Percentiles rank a stretch among this genome's conserved stretches.
phyloP scores from a whole-genome alignment of 2,329 filamentous ascomycete species.

The Tolypocladium sp. region DNA sequence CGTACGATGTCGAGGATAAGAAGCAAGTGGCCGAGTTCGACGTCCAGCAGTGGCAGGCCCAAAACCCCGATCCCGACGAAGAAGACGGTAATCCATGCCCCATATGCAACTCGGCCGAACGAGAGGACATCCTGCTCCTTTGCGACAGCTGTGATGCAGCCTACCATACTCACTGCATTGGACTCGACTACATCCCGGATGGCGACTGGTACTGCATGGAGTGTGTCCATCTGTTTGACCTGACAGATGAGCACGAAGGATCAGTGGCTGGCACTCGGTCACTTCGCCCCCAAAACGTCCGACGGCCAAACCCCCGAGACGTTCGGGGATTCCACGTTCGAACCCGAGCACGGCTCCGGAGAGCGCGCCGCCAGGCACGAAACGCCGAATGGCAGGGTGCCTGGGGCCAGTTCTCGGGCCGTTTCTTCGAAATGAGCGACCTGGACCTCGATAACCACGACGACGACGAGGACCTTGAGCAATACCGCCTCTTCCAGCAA shows the following conservation, averaged over 20 bases:
- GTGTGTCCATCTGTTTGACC: constrained; percentile 49
- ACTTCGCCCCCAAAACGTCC: constrained; percentile 17
- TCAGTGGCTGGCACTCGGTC: constrained; percentile 24
- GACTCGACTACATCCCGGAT: constrained; percentile 64
- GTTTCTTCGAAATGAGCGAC: constrained; percentile 48
- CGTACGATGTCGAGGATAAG: constrained; percentile 66
- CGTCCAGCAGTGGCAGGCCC: constrained; percentile 62
- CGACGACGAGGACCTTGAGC: constrained; percentile 57
- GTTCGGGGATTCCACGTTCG: constrained; percentile 31
- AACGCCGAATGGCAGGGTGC: constrained; percentile 83
- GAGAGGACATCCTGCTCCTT: constrained; percentile 76
- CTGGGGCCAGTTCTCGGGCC: constrained; percentile 57
- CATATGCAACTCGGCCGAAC: constrained; percentile 71
- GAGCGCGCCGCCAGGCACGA: constrained; percentile 53
- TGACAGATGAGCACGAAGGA: constrained; percentile 18
- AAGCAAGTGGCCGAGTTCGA: constrained; percentile 88
- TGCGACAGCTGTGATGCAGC: constrained; percentile 86
- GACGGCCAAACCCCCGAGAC: constrained; percentile 21
- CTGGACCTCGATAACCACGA: constrained; percentile 31
- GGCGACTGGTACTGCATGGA: constrained; percentile 88
- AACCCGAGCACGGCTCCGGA: constrained; percentile 48
- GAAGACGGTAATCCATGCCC: constrained; percentile 70
- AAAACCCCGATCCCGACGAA: constrained; percentile 56
- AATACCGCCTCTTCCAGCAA: constrained; percentile 44
- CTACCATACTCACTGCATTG: constrained; percentile 89